Base-by-base conservation (phyloP, 768 basidiomycete genomes). In the Naganishia onofrii region DNA sequence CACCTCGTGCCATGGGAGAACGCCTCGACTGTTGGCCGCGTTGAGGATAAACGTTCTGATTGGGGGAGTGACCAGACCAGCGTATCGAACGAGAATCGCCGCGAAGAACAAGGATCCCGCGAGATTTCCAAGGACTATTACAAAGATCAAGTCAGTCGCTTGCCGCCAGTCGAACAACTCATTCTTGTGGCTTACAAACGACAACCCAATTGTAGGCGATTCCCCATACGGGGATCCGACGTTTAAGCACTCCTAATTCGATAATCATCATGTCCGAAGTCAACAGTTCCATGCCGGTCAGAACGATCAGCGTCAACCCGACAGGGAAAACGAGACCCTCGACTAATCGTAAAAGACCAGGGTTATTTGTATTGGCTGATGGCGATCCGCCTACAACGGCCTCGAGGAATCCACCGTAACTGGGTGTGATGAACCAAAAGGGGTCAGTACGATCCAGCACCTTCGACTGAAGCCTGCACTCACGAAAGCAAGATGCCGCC, bases 231-330 rank as follows among this genome's bases (percentile, higher is more conserved):
- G 68, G 68, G n/a, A 69, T 42, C 9, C 68, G 56, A 12, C 68
- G 56, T 48, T 69, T 69, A 46, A 60, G 29, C 5, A 69, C 68
- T 12, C 68, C 68, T 26, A 69, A 19, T 28, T 58, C 56, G 23
- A 69, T 69, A 34, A 69, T 69, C 68, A 69, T 69, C 68, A 69
- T 69, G 26, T 69, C 51, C n/a, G 44, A 52, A 3, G 68, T 69
- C 32, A 69, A 31, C 23, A 69, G 68, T 34, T 69, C 68, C 68
- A 58, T 58, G 5, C 68, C 68, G 31, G 58, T 69, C 57, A 69
- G 34, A 1, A 69, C 68, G 46, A 69, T 69, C 19, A 69, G 48
- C 26, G 28, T 34, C 19, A 69, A 32, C 26, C 68, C 68, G 46
- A 69, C 44, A 48, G 68, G 68, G 38, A 69, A 69, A 29, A 69